phyloP scores from a whole-genome alignment of 2,329 filamentous ascomycete genomes.

The Neodidymelliopsis sp. region DNA sequence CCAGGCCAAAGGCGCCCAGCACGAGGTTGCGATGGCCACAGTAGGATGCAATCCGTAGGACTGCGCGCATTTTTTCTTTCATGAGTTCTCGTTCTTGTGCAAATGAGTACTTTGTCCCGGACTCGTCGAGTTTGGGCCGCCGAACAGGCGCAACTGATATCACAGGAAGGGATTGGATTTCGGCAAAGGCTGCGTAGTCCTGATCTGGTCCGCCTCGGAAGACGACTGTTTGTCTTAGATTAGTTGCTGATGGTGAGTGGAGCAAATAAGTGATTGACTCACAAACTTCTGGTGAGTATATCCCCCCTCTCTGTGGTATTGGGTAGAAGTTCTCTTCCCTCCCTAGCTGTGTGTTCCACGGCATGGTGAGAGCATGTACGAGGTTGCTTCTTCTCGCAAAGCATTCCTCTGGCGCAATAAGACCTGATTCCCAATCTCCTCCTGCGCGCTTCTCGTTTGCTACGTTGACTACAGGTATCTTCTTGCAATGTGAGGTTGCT shows the following conservation, averaged over 20 bases:
- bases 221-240: slow-evolving; percentile 60
- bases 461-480: slow-evolving; percentile 72
- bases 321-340: slow-evolving; percentile 67
- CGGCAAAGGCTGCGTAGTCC: slow-evolving; percentile 47
- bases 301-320: slow-evolving; percentile 72
- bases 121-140: slow-evolving; percentile 74
- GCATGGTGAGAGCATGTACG: slow-evolving; percentile 70
- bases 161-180: slow-evolving; percentile 69
- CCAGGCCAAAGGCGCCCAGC: slow-evolving; percentile 55
- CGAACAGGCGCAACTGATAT: slow-evolving; percentile 76
- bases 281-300: slow-evolving; percentile 74
- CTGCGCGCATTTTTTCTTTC: slow-evolving; percentile 74
- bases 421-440: slow-evolving; percentile 78
- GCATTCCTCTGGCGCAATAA: slow-evolving; percentile 73
- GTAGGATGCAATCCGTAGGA: slow-evolving; percentile 70
- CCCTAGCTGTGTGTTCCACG: slow-evolving; percentile 53
- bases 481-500: slow-evolving; percentile 38
- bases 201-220: slow-evolving; percentile 71
- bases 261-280: slow-evolving; percentile 41
- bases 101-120: slow-evolving; percentile 75
- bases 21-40: slow-evolving; percentile 51
- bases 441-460: slow-evolving; percentile 79
- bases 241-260: not conserved
- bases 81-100: slow-evolving; percentile 74
- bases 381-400: slow-evolving; percentile 78